These are phyloP conservation scores for Trametes meyenii DNA, from an alignment of 768 basidiomycete species.

Conservation along the genomic window DNA sequence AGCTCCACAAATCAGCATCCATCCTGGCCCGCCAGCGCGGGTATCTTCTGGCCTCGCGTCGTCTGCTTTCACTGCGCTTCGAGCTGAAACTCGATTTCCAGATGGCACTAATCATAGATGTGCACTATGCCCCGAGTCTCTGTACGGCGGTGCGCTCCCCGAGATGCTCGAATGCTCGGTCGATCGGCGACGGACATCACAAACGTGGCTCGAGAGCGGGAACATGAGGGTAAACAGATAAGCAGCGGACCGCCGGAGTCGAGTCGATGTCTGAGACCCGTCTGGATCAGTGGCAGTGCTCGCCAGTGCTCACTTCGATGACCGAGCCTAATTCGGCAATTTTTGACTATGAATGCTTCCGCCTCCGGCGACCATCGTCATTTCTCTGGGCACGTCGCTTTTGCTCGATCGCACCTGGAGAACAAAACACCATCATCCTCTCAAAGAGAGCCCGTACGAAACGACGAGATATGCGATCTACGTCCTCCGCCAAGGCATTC, in stretches of 20 bases:
- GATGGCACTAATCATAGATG: neutral
- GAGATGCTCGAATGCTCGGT: neutral
- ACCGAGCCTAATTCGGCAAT: constrained; percentile 4
- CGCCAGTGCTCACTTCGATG: neutral
- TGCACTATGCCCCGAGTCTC: neutral
- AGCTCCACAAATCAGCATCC: too few species aligned
- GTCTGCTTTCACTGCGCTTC: too few species aligned
- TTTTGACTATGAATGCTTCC: constrained; percentile 1
- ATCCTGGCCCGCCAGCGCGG: constrained; percentile 9
- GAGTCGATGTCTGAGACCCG: constrained; percentile 4
- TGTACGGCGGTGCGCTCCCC: neutral
- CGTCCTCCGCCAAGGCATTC: neutral
- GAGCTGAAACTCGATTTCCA: too few species aligned
- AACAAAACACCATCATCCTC: neutral
- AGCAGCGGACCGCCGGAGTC: neutral
- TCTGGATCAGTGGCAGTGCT: constrained; percentile 11
- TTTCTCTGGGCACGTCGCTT: neutral
- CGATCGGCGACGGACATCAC: neutral
- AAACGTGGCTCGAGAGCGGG: neutral
- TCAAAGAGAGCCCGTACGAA: too few species aligned
- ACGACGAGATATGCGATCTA: neutral
- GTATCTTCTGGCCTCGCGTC: constrained; percentile 11
- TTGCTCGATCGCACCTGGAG: neutral
- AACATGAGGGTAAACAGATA: neutral
- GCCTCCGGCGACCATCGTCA: neutral